These are phyloP conservation scores for Nothophoma quercina DNA, from an alignment of 2,329 filamentous ascomycete genomes.

Conservation along the genomic window DNA sequence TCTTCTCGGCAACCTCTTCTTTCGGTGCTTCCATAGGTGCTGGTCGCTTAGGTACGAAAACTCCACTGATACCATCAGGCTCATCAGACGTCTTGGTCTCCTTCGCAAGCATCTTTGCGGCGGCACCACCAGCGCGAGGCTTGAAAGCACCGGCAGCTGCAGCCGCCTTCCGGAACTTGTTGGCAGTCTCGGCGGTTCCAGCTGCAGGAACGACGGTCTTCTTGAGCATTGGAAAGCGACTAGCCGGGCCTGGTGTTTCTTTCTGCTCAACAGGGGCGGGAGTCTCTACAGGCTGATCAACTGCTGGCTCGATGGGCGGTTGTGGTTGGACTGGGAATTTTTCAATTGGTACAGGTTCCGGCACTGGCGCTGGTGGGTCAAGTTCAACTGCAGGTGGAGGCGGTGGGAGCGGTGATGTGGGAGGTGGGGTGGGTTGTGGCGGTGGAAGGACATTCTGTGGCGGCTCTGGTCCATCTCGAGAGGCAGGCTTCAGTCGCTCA, in stretches of 20 bases:
- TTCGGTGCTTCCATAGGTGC: slow-evolving; percentile 35
- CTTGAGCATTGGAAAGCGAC: slow-evolving; percentile 89
- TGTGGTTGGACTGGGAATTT: slow-evolving; percentile 12
- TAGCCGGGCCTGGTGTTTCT: slow-evolving; percentile 62
- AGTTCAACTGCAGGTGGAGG: slow-evolving; percentile 26
- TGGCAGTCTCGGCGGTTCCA: slow-evolving; percentile 75
- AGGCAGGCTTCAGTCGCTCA: slow-evolving; percentile 34
- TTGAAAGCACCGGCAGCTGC: slow-evolving; percentile 76
- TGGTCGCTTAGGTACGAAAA: slow-evolving; percentile 73
- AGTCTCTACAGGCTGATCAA: slow-evolving; percentile 15
- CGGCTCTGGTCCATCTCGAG: slow-evolving; percentile 16
- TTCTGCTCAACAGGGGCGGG: slow-evolving; percentile 43
- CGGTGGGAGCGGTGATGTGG: slow-evolving; percentile 37
- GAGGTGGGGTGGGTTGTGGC: slow-evolving; percentile 32
- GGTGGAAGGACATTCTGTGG: slow-evolving; percentile 16
- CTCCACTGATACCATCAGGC: slow-evolving; percentile 87
- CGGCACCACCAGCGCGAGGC: slow-evolving; percentile 85
- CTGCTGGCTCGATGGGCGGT: slow-evolving; percentile 8
- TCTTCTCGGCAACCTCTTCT: slow-evolving; percentile 37
- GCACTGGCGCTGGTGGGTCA: slow-evolving; percentile 20
- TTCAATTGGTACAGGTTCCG: slow-evolving; percentile 55
- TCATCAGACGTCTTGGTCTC: slow-evolving; percentile 67
- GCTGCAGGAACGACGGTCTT: slow-evolving; percentile 62
- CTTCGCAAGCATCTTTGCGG: slow-evolving; percentile 73
- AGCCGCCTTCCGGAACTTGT: slow-evolving; percentile 81